A percentile compares a stretch with the other conserved stretches of the same genome.
Evolutionary conservation across 805 yeast species (phyloP).

Genomic region (Candida palmyrensis): DNA sequence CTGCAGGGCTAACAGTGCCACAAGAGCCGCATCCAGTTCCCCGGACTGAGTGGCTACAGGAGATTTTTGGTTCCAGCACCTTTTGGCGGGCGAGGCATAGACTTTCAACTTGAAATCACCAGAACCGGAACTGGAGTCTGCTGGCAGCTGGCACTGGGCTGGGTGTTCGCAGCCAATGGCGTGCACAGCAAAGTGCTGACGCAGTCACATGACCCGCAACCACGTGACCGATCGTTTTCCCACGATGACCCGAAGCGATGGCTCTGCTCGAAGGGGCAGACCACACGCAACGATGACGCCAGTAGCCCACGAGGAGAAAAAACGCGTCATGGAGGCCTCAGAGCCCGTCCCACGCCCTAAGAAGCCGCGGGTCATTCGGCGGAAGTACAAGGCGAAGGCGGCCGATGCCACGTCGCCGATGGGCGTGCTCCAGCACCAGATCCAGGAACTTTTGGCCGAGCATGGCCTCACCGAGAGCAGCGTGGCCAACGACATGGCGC

Average conservation of each 20-base stretch:
- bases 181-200: too few species aligned
- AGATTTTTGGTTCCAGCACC: too few species aligned
- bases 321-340: neutral
- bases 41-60: too few species aligned
- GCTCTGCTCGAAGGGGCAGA: too few species aligned
- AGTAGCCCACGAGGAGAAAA: neutral
- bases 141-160: too few species aligned
- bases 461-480: slow-evolving; percentile 39
- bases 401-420: slow-evolving; percentile 74
- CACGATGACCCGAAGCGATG: neutral
- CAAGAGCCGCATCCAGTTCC: too few species aligned
- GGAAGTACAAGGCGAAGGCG: slow-evolving; percentile 57
- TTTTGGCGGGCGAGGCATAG: too few species aligned
- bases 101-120: too few species aligned
- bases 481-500: slow-evolving; percentile 60
- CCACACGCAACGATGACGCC: neutral
- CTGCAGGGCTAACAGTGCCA: too few species aligned
- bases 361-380: slow-evolving; percentile 23
- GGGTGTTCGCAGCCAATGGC: too few species aligned
- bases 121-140: too few species aligned
- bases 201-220: too few species aligned
- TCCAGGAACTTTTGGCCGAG: slow-evolving; percentile 48
- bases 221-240: slow-evolving; percentile 17
- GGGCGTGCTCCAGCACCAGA: slow-evolving; percentile 75
- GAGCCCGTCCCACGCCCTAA: slow-evolving; percentile 8